Evolutionary conservation across 2,329 filamentous ascomycete species (phyloP).

Genomic region (Aspergillus melleus): DNA sequence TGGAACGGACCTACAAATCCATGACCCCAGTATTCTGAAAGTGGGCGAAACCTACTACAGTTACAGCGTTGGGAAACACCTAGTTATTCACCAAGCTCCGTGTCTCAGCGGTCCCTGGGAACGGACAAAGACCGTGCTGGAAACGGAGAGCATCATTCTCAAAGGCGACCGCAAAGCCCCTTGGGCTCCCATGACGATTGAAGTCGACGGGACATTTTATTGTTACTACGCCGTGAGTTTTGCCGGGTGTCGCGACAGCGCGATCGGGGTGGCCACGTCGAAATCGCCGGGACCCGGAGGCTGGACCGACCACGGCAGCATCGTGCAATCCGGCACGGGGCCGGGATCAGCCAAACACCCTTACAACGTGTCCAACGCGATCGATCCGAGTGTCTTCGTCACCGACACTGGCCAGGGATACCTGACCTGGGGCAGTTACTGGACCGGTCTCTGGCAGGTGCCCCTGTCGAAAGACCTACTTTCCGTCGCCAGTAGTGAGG

Average conservation of each 20-base stretch:
- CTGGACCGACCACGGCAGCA: constrained; percentile 39
- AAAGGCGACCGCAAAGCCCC: constrained; percentile 35
- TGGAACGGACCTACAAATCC: constrained; percentile 24
- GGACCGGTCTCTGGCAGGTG: constrained; percentile 64
- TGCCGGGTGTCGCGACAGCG: constrained; percentile 62
- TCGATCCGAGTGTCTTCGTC: constrained; percentile 58
- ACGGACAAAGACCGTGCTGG: constrained; percentile 29
- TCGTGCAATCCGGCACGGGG: constrained; percentile 36
- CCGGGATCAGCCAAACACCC: constrained; percentile 25
- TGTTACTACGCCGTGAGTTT: constrained; percentile 65
- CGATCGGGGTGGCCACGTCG: constrained; percentile 60
- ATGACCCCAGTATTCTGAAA: constrained; percentile 35
- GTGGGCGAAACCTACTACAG: constrained; percentile 30
- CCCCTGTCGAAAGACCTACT: constrained; percentile 41
- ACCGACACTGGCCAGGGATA: constrained; percentile 41
- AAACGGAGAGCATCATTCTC: constrained; percentile 31
- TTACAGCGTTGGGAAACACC: constrained; percentile 35
- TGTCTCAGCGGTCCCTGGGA: constrained; percentile 33
- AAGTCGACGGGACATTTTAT: constrained; percentile 60
- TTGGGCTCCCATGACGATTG: constrained; percentile 62
- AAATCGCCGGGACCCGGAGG: constrained; percentile 33
- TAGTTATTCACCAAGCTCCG: constrained; percentile 30
- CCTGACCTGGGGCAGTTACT: constrained; percentile 68
- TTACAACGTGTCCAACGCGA: constrained; percentile 56
- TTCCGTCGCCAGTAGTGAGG: constrained; percentile 19